A percentile compares a stretch with the other conserved stretches of the same genome.
phyloP scores from a whole-genome alignment of 228 moss, liverwort and hornwort species.

The Sphagnum magellanicum region DNA sequence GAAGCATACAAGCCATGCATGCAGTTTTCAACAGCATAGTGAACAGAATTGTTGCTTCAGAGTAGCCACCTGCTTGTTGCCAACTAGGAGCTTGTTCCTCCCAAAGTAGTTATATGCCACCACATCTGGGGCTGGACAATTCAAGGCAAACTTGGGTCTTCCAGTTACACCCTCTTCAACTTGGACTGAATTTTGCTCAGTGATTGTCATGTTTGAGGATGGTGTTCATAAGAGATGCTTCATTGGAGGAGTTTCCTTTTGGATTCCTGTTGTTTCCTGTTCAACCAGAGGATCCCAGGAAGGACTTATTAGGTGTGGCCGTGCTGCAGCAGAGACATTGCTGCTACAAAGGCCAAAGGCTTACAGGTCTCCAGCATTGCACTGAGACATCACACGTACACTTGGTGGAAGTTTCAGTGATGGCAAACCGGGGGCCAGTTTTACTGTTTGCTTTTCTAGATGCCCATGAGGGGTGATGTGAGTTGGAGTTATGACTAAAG shows the following conservation, averaged over 20 bases:
- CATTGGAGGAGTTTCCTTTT: neutral
- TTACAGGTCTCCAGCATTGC: constrained; percentile 21
- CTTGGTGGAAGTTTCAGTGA: constrained; percentile 75
- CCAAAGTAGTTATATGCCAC: neutral
- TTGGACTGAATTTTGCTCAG: neutral
- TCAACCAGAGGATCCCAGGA: constrained; percentile 7
- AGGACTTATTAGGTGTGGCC: constrained; percentile 2
- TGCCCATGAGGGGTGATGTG: constrained; percentile 6
- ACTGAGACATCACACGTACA: constrained; percentile 74
- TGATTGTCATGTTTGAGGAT: neutral
- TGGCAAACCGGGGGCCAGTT: constrained; percentile 83
- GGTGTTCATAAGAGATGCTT: neutral
- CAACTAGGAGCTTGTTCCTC: neutral
- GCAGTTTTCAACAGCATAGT: too few relatives aligned
- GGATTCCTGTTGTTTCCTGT: constrained; percentile 1
- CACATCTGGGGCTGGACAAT: neutral
- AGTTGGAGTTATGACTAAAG: neutral
- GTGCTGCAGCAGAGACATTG: constrained; percentile 9
- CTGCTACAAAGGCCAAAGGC: constrained; percentile 17
- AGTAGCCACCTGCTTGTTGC: neutral
- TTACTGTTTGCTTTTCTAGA: constrained; percentile 55
- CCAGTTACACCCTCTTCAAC: neutral
- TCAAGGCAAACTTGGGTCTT: neutral
- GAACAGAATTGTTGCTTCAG: too few relatives aligned
- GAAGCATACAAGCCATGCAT: too few relatives aligned